Conservation (phyloP, 108 stramenopile genomes). For the Cyclotella baltica region DNA sequence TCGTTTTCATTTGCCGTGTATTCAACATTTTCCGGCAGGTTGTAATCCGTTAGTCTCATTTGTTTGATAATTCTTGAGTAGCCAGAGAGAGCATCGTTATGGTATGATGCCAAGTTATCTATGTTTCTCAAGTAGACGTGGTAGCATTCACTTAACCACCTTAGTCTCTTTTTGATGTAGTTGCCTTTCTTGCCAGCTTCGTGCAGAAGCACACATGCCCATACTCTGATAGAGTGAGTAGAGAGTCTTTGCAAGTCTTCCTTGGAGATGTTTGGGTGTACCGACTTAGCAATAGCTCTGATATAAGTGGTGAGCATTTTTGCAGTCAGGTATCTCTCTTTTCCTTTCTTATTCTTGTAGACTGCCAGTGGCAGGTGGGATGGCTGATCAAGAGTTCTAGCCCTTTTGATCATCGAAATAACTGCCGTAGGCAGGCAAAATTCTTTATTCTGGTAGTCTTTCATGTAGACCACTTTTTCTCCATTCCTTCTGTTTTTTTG, state of each 20-base stretch:
- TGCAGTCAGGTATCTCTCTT: constrained; percentile 1
- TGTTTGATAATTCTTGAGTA: not conserved
- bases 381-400: not conserved
- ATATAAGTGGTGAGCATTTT: not conserved
- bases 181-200: constrained; percentile 4
- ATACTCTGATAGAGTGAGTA: constrained; percentile 11
- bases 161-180: constrained; percentile 1
- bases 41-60: not conserved
- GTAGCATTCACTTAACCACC: constrained; percentile 19
- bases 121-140: not conserved
- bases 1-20: not conserved
- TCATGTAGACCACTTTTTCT: not conserved
- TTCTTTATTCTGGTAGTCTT: not conserved
- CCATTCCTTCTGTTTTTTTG: constrained; percentile 26
- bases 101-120: not conserved
- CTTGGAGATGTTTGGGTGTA: not conserved
- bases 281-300: not conserved
- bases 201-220: constrained; percentile 12
- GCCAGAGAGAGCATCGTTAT: not conserved
- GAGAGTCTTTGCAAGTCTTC: not conserved
- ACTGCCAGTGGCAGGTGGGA: not conserved
- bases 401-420: not conserved
- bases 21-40: not conserved
- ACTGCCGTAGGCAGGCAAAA: constrained; percentile 3
- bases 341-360: not conserved